Evolutionary conservation across 345 rosid species (phyloP).

Genomic region (Triadica sebifera): DNA sequence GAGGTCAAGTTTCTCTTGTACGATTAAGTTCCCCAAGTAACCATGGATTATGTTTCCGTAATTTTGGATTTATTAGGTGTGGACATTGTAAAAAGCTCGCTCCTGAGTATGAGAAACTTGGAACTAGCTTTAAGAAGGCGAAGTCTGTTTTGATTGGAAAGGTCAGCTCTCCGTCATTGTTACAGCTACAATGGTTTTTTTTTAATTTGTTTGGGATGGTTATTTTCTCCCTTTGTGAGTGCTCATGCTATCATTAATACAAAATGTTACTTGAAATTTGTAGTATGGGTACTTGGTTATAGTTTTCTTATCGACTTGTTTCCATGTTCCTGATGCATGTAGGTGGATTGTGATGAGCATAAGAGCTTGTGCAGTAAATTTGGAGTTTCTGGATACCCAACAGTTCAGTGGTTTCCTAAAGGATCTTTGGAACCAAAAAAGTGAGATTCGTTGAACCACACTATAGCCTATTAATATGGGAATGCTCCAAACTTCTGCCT

Average conservation of each 20-base stretch:
- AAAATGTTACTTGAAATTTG: background rate
- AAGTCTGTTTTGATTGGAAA: constrained; percentile 88
- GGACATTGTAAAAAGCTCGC: constrained; percentile 99
- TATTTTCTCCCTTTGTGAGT: background rate
- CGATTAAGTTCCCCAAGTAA: background rate
- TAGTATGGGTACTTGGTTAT: background rate
- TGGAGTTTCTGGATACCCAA: constrained; percentile 96
- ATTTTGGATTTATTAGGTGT: constrained; percentile 53
- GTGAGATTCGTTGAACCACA: constrained; percentile 42
- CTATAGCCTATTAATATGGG: background rate
- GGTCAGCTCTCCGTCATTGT: constrained; percentile 37
- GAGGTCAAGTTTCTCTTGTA: background rate
- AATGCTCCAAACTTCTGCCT: background rate
- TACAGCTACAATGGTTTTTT: background rate
- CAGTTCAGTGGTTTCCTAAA: constrained; percentile 92
- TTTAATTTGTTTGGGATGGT: background rate
- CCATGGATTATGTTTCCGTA: background rate
- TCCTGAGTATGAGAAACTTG: constrained; percentile 93
- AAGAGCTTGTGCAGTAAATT: constrained; percentile 80
- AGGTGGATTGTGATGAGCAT: constrained; percentile 99
- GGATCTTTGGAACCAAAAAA: constrained; percentile 91
- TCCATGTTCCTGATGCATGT: constrained; percentile 24
- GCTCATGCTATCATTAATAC: background rate
- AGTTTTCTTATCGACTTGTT: constrained; percentile 1
- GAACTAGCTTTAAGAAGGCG: constrained; percentile 82